Base-by-base conservation (phyloP, 805 yeast genomes). In the Lipomyces kockii region DNA sequence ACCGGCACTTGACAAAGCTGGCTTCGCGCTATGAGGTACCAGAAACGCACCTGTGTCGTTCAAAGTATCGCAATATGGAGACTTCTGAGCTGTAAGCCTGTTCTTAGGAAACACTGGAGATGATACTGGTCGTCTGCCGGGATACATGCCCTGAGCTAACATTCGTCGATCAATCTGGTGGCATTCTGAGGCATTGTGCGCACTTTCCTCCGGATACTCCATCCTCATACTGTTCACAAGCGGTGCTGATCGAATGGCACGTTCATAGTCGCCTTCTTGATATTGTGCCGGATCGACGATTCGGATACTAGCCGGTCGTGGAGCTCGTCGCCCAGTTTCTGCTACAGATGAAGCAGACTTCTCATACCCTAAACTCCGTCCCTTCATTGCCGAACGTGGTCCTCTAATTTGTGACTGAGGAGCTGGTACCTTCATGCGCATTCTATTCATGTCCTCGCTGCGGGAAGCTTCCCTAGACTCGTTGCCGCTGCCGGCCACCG, bases 191-290 rank as follows among this genome's bases (percentile, higher is more conserved):
- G 46, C 12, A 14, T 12, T 9, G 59, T 27, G 39, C 35, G 14
- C 20, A 53, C 35, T 53, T 11, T 53, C 35, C 20, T 53, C 37
- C 8, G 49, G 6, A 3, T 43, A 17, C 14, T 43, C 51, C 14
- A 17, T n/a, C 49, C 49, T 5, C 49, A 43, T 43, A 43, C 49
- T 43, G 20, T 43, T 27, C 37, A 34, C 43, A 17, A 65, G 65
- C 11, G 71, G 71, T 11, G 71, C 71, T 7, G 70, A 66, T 17
- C 27, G 63, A 32, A 68, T 68, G 25, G 71, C 71, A 8, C 71
- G 69, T 34, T 68, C 71, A 34, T 61, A 68, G 20, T 71, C 71
- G 5, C 39, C 53, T 35, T 29, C 57, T n/a, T 14, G 60, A 32
- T 63, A 68, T 59, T 60, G 63, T 2, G 43, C 57, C 6, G 71